Conservation (phyloP, 192 early-diverging fungal genomes). For the Allomyces arbusculus region DNA sequence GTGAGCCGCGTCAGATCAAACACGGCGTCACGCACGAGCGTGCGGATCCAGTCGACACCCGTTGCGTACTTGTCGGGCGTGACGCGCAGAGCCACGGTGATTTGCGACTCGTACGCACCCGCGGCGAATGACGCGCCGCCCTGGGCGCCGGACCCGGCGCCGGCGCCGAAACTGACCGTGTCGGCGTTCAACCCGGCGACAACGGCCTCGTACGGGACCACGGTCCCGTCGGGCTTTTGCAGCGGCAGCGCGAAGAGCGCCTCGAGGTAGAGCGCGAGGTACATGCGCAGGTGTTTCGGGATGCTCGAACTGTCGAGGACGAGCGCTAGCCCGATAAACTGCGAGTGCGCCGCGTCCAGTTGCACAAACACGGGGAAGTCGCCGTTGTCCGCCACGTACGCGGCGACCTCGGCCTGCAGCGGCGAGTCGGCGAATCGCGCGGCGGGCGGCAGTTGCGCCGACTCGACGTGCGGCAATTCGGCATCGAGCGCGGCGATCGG, state of each 20-base stretch:
- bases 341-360: slow-evolving; percentile 24
- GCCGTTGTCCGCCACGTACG: slow-evolving; percentile 14
- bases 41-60: neutral
- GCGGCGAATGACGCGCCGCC: slow-evolving; percentile 2
- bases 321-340: slow-evolving; percentile 25
- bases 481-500: neutral
- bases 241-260: slow-evolving; percentile 31
- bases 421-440: slow-evolving; percentile 24
- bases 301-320: slow-evolving; percentile 20
- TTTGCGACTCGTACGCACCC: neutral
- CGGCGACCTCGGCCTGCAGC: slow-evolving; percentile 12
- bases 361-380: neutral
- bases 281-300: slow-evolving; percentile 22
- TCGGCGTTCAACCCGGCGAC: slow-evolving; percentile 29
- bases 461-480: neutral
- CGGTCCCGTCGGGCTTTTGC: slow-evolving; percentile 11
- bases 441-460: slow-evolving; percentile 28
- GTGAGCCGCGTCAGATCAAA: slow-evolving; percentile 13
- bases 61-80: neutral
- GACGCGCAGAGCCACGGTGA: neutral
- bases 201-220: slow-evolving; percentile 24
- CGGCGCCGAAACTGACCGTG: slow-evolving; percentile 21
- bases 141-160: slow-evolving; percentile 11
- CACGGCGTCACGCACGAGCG: neutral
- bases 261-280: slow-evolving; percentile 27